phyloP scores from a whole-genome alignment of 2,329 filamentous ascomycete species.

The Helicocarpus griseus region DNA sequence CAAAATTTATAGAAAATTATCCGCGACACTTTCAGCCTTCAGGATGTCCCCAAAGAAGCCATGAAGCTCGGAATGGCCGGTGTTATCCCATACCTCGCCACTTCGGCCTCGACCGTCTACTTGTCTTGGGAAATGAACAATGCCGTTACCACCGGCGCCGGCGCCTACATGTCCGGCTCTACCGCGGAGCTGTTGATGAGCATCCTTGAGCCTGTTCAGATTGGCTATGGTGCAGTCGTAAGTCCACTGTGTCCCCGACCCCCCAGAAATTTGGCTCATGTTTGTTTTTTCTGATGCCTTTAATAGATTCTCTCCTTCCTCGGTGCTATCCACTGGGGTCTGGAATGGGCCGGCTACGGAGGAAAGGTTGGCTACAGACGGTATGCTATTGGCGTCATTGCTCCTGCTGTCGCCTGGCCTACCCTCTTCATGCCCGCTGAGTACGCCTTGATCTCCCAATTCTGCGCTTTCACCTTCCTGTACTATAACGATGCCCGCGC shows the following conservation, averaged over 20 bases:
- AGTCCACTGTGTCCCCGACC: not conserved
- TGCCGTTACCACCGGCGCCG: conserved; percentile 48
- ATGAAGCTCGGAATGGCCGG: conserved; percentile 63
- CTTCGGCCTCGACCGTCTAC: conserved; percentile 71
- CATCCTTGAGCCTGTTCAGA: conserved; percentile 73
- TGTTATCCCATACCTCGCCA: conserved; percentile 75
- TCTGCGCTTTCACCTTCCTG: conserved; percentile 71
- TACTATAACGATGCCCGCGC: conserved; percentile 78
- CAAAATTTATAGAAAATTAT: conserved; percentile 45
- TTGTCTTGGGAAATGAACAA: conserved; percentile 76
- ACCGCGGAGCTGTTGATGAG: conserved; percentile 63
- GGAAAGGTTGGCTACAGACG: conserved; percentile 62
- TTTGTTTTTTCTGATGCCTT: not conserved
- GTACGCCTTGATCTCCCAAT: conserved; percentile 77
- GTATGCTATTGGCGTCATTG: conserved; percentile 72
- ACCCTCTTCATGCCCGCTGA: conserved; percentile 76
- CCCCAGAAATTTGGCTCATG: not conserved
- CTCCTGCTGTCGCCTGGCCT: conserved; percentile 78
- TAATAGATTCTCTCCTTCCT: conserved; percentile 79
- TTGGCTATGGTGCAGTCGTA: conserved; percentile 81
- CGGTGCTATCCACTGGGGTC: conserved; percentile 86
- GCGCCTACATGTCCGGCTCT: conserved; percentile 57
- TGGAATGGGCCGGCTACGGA: conserved; percentile 68
- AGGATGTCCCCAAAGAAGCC: conserved; percentile 56
- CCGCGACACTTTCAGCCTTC: conserved; percentile 59